Conservation (phyloP, 371 early-diverging fungal species). For the Mucor racemosus region DNA sequence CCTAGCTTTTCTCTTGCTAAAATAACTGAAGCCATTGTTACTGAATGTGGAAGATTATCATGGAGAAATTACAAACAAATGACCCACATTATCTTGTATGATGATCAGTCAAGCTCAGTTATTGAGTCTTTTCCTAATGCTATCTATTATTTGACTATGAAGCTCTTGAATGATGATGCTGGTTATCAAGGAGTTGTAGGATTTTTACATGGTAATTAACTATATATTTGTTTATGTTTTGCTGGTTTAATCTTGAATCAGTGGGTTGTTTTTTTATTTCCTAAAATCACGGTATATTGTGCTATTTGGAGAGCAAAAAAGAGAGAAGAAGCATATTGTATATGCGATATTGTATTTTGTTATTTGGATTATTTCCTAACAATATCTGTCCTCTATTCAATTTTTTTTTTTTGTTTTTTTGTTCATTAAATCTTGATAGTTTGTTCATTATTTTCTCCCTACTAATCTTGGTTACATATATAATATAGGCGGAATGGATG, state of each 20-base stretch:
- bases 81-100: slow-evolving; percentile 3
- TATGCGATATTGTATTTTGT: slow-evolving; percentile 18
- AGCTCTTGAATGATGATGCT: too few relatives aligned
- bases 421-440: not conserved
- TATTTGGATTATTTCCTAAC: not conserved
- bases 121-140: slow-evolving; percentile 15
- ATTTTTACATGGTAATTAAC: too few relatives aligned
- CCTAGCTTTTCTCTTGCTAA: slow-evolving; percentile 61
- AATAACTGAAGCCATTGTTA: slow-evolving; percentile 56
- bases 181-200: too few relatives aligned
- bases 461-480: too few relatives aligned
- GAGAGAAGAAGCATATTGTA: too few relatives aligned
- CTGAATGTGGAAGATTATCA: not conserved
- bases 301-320: too few relatives aligned
- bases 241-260: slow-evolving; percentile 5
- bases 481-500: not conserved
- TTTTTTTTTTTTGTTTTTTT: too few relatives aligned
- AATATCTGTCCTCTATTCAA: too few relatives aligned
- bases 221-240: too few relatives aligned
- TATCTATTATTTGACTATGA: too few relatives aligned
- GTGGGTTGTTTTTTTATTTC: not conserved
- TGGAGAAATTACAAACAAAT: not conserved
- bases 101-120: slow-evolving; percentile 26
- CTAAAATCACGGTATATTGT: too few relatives aligned
- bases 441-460: not conserved